A percentile compares a stretch with the other conserved stretches of the same genome.
Conservation (phyloP, 2,329 filamentous ascomycete genomes). For the Sclerotinia glacialis region DNA sequence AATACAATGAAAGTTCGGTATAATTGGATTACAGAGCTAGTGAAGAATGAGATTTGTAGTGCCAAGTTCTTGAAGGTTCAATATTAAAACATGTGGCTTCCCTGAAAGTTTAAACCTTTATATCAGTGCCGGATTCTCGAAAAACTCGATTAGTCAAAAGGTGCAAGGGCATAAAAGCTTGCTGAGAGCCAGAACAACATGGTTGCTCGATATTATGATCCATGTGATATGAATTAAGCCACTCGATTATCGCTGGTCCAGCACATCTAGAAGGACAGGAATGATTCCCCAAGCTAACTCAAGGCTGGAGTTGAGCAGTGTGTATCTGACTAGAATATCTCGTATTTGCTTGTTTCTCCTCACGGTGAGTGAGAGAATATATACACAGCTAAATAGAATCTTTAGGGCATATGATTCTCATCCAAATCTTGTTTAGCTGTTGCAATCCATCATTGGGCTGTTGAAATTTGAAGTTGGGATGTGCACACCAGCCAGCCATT, state of each 20-base stretch:
- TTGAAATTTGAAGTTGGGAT: background rate
- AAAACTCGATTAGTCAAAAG: background rate
- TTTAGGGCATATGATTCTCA: background rate
- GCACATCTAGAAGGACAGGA: background rate
- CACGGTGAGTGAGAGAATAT: background rate
- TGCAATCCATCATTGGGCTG: background rate
- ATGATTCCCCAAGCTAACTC: background rate
- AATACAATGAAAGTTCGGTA: too few relatives aligned
- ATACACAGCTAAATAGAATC: background rate
- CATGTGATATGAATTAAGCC: background rate
- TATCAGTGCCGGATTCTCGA: too few relatives aligned
- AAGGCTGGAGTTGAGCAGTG: background rate
- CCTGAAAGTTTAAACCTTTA: too few relatives aligned
- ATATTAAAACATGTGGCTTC: too few relatives aligned
- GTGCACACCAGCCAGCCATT: background rate
- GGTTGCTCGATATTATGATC: background rate
- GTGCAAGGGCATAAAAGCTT: background rate
- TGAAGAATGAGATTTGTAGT: too few relatives aligned
- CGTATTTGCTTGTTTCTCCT: background rate
- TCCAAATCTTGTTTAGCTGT: background rate
- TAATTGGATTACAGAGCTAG: too few relatives aligned
- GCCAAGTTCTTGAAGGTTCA: too few relatives aligned
- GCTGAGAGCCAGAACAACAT: background rate
- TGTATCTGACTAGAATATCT: background rate
- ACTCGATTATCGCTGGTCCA: background rate